Evolutionary conservation across 805 yeast genomes (phyloP).

Genomic region (Teunomyces tritomae): DNA sequence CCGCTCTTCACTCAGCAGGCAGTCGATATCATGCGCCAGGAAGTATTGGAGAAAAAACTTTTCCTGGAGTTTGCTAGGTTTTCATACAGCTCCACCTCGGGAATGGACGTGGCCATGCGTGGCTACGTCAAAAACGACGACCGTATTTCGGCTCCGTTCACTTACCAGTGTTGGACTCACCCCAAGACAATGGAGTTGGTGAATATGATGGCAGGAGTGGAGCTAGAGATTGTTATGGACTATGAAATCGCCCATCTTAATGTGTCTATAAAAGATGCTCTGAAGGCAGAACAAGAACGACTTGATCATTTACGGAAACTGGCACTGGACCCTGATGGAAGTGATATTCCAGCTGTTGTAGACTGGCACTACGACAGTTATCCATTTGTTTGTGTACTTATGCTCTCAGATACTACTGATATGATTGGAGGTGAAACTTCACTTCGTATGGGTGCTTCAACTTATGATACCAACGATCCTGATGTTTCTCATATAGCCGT

Average conservation of each 20-base stretch:
- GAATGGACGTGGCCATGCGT: constrained; percentile 48
- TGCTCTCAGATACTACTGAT: constrained; percentile 55
- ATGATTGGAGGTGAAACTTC: constrained; percentile 65
- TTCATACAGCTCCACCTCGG: constrained; percentile 44
- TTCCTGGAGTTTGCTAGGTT: constrained; percentile 45
- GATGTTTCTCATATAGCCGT: constrained; percentile 3
- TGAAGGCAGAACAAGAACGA: constrained; percentile 31
- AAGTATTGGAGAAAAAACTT: constrained; percentile 46
- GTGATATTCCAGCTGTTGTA: constrained; percentile 50
- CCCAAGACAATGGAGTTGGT: constrained; percentile 55
- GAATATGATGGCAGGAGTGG: constrained; percentile 58
- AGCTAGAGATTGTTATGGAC: constrained; percentile 53
- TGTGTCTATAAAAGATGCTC: constrained; percentile 43
- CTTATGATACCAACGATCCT: not conserved
- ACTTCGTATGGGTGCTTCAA: constrained; percentile 39
- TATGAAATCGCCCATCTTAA: constrained; percentile 57
- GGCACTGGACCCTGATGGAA: constrained; percentile 2
- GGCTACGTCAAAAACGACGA: constrained; percentile 45
- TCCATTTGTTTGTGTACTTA: constrained; percentile 62
- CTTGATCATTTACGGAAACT: not conserved
- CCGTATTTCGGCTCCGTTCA: constrained; percentile 44
- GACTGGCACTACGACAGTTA: constrained; percentile 66
- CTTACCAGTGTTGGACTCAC: constrained; percentile 56
- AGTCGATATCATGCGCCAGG: constrained; percentile 55
- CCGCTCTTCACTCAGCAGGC: constrained; percentile 63